phyloP scores from a whole-genome alignment of 2,329 filamentous ascomycete species.

The Rachicladosporium sp. region DNA sequence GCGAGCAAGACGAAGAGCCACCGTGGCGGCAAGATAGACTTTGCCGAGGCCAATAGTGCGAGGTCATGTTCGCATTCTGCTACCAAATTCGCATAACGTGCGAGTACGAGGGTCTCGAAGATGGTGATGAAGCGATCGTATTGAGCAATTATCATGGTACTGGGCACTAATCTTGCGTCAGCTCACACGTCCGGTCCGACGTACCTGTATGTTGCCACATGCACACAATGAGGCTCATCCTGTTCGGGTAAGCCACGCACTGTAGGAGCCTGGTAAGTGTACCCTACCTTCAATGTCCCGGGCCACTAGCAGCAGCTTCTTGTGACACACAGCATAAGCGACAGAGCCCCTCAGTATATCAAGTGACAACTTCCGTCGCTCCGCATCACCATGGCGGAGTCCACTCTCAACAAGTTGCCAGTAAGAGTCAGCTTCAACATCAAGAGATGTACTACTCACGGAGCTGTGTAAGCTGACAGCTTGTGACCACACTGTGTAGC shows the following conservation, averaged over 20 bases:
- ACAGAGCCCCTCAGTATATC: constrained; percentile 32
- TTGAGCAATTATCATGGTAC: constrained; percentile 14
- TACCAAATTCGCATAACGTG: constrained; percentile 38
- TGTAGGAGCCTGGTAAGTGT: background rate
- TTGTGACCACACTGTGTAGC: constrained; percentile 18
- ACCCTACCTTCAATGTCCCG: constrained; percentile 8
- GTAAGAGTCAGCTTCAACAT: constrained; percentile 19
- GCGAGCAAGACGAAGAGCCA: constrained; percentile 33
- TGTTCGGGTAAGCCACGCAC: constrained; percentile 4
- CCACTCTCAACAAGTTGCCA: constrained; percentile 29
- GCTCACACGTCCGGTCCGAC: background rate
- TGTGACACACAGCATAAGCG: constrained; percentile 14
- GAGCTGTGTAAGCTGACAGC: constrained; percentile 6
- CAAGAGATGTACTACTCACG: constrained; percentile 1
- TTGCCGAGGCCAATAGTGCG: constrained; percentile 23
- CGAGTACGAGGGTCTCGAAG: constrained; percentile 37
- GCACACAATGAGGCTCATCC: background rate
- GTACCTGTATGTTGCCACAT: background rate
- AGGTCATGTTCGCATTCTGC: constrained; percentile 33
- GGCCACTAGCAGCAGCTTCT: constrained; percentile 5
- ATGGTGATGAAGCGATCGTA: constrained; percentile 33
- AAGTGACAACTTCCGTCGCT: constrained; percentile 35
- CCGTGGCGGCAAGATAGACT: constrained; percentile 24
- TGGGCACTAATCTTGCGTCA: constrained; percentile 6
- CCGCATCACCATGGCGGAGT: constrained; percentile 30